Percentiles rank a stretch among this genome's conserved stretches.
Conservation (phyloP, 805 yeast genomes). For the Schwanniomyces yamadae region DNA sequence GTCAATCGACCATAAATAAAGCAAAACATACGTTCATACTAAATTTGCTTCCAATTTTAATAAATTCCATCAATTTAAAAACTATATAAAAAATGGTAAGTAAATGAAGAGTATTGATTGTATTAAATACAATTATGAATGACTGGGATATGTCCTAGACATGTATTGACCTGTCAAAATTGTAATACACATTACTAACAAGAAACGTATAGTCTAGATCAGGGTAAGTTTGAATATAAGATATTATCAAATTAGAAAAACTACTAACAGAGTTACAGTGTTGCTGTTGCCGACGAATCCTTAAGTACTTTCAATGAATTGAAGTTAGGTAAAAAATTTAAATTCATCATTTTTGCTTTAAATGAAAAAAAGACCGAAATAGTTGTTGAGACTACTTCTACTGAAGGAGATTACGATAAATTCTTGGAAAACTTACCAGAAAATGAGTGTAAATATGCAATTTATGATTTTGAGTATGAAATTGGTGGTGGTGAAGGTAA, state of each 20-base stretch:
- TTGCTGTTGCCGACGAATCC: constrained; percentile 71
- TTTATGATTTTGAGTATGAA: constrained; percentile 96
- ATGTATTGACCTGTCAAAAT: too few species aligned
- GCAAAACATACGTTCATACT: too few species aligned
- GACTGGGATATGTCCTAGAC: too few species aligned
- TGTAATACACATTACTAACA: too few species aligned
- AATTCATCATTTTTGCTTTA: constrained; percentile 77
- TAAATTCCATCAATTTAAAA: too few species aligned
- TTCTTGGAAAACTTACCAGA: constrained; percentile 91
- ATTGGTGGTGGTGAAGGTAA: constrained; percentile 89
- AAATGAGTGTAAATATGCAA: constrained; percentile 93
- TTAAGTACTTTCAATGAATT: constrained; percentile 92
- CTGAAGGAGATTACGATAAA: constrained; percentile 72
- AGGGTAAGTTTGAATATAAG: constrained; percentile 24
- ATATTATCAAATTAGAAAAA: constrained; percentile 2
- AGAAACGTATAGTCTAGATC: constrained; percentile 33
- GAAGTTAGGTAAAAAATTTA: constrained; percentile 88
- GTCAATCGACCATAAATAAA: too few species aligned
- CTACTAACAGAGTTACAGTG: constrained; percentile 28
- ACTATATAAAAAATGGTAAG: too few species aligned
- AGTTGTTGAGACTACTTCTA: constrained; percentile 82
- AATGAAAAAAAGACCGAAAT: constrained; percentile 88
- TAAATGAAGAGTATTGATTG: too few species aligned
- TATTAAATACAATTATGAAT: too few species aligned
- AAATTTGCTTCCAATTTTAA: too few species aligned